Evolutionary conservation across 352 stramenopile genomes (phyloP), one percentile per base, ranked within the genome.

Genomic region (Phytopythium delawarense): DNA sequence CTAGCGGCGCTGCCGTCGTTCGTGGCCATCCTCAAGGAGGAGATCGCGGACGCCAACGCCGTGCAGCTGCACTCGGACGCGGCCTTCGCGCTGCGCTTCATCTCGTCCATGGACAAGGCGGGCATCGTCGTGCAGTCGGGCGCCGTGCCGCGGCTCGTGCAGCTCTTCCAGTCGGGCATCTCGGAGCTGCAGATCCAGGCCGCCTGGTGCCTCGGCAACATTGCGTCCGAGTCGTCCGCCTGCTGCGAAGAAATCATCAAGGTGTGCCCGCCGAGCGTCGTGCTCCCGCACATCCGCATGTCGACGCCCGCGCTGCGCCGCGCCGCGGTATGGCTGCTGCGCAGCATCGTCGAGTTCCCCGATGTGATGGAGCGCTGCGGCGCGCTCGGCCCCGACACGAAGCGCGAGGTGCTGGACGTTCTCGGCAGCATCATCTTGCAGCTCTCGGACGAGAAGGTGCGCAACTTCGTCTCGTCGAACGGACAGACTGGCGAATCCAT

Each of bases 61-160:
- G 74, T 94, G 57, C 81, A 92, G 64, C 64, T 92, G 52, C 87
- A 96, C 61, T 92, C 84, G 72, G 87, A 96, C 71, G 84, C 87
- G 11, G 87, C 87, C 37, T 96, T 96, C 59, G 84, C 87, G 46
- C 67, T 96, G 59, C 82, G 87, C 37, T 96, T 96, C 64, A 94
- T 96, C 58, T 79, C 87, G 61, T 96, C 87, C 39, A 96, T 96
- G 87, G 87, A 96, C 69, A 92, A 92, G 66, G 83, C 87, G 20
- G 73, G 52, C 51, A 52, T 83, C 20, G 81, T 96, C n/a, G 81
- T 96, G 49, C 69, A 88, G 57, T 71, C 78, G 0, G 87, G 87
- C 35, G 84, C 81, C 0, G 77, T 94, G 23, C 84, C 84, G 0
- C 84, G 89, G 60, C 76, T 96, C 44, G 84, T 93, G 48, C 76